phyloP scores from a whole-genome alignment of 352 stramenopile species.

The Phytophthora citricola region DNA sequence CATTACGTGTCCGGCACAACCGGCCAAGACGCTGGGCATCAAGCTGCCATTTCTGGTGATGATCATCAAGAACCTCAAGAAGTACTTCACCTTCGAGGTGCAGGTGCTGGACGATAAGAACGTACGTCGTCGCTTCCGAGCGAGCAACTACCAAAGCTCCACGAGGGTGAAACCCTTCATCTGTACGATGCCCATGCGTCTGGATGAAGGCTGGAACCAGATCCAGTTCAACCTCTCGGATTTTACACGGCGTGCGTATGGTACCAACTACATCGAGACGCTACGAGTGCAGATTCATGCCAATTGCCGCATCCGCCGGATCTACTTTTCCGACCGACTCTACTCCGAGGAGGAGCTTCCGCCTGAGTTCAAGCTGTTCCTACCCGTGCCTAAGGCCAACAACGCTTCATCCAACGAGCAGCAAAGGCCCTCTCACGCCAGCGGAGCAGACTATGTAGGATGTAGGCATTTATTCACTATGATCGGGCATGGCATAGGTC shows the following conservation, averaged over 20 bases:
- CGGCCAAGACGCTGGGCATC: conserved; percentile 96
- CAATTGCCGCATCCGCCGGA: conserved; percentile 97
- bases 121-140: conserved; percentile 95
- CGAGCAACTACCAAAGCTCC: conserved; percentile 97
- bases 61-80: conserved; percentile 99
- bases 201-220: conserved; percentile 99
- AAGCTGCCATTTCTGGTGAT: conserved; percentile 99
- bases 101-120: conserved; percentile 99
- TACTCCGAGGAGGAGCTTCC: conserved; percentile 98
- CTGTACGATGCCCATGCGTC: conserved; percentile 98
- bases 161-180: conserved; percentile 99
- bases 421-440: conserved; percentile 45
- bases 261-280: conserved; percentile 98
- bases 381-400: conserved; percentile 93
- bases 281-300: conserved; percentile 97
- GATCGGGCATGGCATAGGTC: background rate
- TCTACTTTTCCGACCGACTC: conserved; percentile 98
- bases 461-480: conserved; percentile 5
- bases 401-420: conserved; percentile 48
- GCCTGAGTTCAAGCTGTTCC: conserved; percentile 97
- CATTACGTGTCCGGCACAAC: conserved; percentile 95
- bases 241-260: conserved; percentile 97
- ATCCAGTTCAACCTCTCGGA: conserved; percentile 99
- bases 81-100: conserved; percentile 99
- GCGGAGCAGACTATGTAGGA: conserved; percentile 53